Percentiles rank a stretch among this genome's conserved stretches.
These are phyloP conservation scores for Grammothele lineata DNA, from an alignment of 768 basidiomycete species.

Conservation along the genomic window DNA sequence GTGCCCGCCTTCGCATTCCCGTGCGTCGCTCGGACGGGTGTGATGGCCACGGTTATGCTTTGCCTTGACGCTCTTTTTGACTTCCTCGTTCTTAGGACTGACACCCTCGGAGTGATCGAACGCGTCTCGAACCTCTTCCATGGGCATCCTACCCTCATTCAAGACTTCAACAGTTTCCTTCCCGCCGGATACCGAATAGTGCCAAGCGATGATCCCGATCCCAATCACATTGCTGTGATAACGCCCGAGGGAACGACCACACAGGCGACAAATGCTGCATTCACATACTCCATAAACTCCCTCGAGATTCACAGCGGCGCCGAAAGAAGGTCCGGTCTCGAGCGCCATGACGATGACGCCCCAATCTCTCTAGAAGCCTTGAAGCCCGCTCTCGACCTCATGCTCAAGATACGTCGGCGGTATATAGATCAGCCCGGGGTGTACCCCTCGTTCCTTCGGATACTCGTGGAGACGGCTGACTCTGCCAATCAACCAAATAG, in stretches of 20 bases:
- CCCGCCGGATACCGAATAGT: slow-evolving; percentile 94
- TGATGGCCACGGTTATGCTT: too few relatives aligned
- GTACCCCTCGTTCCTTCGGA: slow-evolving; percentile 75
- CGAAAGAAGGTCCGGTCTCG: too few relatives aligned
- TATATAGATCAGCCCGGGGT: slow-evolving; percentile 78
- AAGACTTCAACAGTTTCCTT: slow-evolving; percentile 98
- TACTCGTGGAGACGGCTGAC: slow-evolving; percentile 61
- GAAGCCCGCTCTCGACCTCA: slow-evolving; percentile 87
- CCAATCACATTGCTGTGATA: slow-evolving; percentile 69
- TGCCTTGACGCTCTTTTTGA: too few relatives aligned
- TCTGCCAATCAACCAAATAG: slow-evolving; percentile 25
- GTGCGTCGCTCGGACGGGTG: too few relatives aligned
- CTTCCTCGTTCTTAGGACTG: slow-evolving; percentile 60
- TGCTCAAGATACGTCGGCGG: slow-evolving; percentile 94
- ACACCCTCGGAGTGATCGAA: slow-evolving; percentile 95
- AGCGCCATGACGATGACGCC: not conserved
- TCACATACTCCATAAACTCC: slow-evolving; percentile 4
- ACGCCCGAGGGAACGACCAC: slow-evolving; percentile 61
- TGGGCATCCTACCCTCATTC: slow-evolving; percentile 86
- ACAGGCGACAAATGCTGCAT: slow-evolving; percentile 23
- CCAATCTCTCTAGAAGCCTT: slow-evolving; percentile 29
- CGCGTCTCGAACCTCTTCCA: slow-evolving; percentile 92
- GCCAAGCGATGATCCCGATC: slow-evolving; percentile 54
- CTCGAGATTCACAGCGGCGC: too few relatives aligned
- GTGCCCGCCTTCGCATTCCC: too few relatives aligned